phyloP scores from a whole-genome alignment of 306 rosid genomes.

The Amphicarpaea edgeworthii region DNA sequence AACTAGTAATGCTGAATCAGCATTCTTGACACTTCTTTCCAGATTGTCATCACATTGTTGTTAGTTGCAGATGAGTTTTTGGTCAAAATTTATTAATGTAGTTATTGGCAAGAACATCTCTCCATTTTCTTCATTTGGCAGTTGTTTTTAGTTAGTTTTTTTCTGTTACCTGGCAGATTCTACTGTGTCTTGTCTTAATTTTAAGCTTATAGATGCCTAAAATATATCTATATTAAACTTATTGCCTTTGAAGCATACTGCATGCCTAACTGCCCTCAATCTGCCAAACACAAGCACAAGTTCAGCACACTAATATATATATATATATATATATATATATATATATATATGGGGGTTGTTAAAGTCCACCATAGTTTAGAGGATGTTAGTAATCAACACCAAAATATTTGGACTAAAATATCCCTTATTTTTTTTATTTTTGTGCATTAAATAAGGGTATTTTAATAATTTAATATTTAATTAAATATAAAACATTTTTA shows the following conservation, averaged over 20 bases:
- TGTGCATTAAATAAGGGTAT: too few species aligned
- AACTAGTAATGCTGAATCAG: neutral
- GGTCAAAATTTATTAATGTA: constrained; percentile 23
- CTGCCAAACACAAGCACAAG: constrained; percentile 29
- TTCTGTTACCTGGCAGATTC: neutral
- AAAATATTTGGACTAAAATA: too few species aligned
- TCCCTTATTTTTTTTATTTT: too few species aligned
- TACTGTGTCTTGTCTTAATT: constrained; percentile 18
- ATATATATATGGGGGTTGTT: too few species aligned
- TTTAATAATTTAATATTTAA: too few species aligned
- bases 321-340: too few species aligned
- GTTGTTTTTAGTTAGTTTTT: neutral
- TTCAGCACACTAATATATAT: neutral
- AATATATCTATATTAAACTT: neutral
- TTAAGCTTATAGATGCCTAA: neutral
- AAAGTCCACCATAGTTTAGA: too few species aligned
- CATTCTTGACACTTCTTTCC: constrained; percentile 36
- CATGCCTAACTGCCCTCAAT: constrained; percentile 2
- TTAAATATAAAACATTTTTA: too few species aligned
- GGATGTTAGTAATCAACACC: too few species aligned
- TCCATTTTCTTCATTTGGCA: constrained; percentile 12
- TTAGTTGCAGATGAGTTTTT: constrained; percentile 8
- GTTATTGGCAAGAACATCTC: constrained; percentile 4
- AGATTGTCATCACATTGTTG: constrained; percentile 18
- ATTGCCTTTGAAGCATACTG: neutral